phyloP scores from a whole-genome alignment of 2,329 filamentous ascomycete genomes.

The Exophiala dermatitidis region DNA sequence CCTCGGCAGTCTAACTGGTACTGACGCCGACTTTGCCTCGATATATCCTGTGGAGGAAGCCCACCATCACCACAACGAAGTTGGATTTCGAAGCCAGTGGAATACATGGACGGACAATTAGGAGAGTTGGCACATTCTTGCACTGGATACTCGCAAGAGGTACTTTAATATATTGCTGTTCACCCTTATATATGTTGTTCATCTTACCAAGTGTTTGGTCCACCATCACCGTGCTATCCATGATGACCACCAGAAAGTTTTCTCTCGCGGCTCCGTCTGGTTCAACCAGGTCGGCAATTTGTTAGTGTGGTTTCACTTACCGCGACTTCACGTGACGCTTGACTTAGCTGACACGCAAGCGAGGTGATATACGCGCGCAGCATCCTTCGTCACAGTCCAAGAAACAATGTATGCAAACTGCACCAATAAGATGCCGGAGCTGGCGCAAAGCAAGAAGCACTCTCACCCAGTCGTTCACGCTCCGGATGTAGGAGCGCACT shows the following conservation, averaged over 20 bases:
- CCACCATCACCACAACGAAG: not conserved
- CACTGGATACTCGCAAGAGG: not conserved
- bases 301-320: not conserved
- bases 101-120: conserved; percentile 5
- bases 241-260: not conserved
- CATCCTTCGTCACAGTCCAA: conserved; percentile 6
- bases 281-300: conserved; percentile 4
- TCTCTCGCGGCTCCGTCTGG: conserved; percentile 1
- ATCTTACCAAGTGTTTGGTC: too few relatives aligned
- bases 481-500: too few relatives aligned
- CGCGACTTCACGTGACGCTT: conserved; percentile 8
- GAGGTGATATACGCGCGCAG: conserved; percentile 12
- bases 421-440: not conserved
- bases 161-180: not conserved
- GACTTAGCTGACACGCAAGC: not conserved
- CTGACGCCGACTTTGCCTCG: not conserved
- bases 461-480: too few relatives aligned
- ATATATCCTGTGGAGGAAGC: not conserved
- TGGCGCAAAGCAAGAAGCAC: too few relatives aligned
- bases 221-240: not conserved
- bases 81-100: conserved; percentile 17
- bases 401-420: conserved; percentile 7
- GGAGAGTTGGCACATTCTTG: not conserved
- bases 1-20: conserved; percentile 32
- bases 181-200: too few relatives aligned